phyloP scores from a whole-genome alignment of 208 protist genomes.

The Blechomonas ayalai region DNA sequence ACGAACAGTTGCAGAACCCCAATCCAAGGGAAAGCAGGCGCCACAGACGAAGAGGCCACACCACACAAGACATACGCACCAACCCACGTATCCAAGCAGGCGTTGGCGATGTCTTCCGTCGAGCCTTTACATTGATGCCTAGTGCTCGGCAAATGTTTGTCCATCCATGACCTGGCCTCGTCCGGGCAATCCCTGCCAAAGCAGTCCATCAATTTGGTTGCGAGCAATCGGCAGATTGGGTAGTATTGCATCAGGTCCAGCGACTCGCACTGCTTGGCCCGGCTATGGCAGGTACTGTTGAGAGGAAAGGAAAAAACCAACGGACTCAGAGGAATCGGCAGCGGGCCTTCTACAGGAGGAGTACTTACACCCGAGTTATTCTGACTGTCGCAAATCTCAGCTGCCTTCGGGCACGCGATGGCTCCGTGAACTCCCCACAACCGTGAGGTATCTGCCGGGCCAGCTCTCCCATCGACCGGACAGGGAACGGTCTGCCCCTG shows the following conservation, averaged over 20 bases:
- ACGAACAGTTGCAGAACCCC: background rate
- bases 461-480: slow-evolving; percentile 22
- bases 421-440: slow-evolving; percentile 32
- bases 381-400: slow-evolving; percentile 2
- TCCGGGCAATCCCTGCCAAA: slow-evolving; percentile 18
- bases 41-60: slow-evolving; percentile 7
- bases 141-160: background rate
- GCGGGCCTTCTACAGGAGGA: too few relatives aligned
- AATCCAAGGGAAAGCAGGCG: background rate
- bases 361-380: background rate
- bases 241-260: slow-evolving; percentile 4
- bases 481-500: slow-evolving; percentile 41
- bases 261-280: too few relatives aligned
- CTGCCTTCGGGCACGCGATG: slow-evolving; percentile 4
- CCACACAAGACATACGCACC: slow-evolving; percentile 20
- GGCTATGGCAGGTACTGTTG: too few relatives aligned
- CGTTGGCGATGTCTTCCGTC: slow-evolving; percentile 5
- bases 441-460: slow-evolving; percentile 18
- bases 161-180: slow-evolving; percentile 8
- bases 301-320: too few relatives aligned
- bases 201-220: slow-evolving; percentile 12
- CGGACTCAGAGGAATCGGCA: too few relatives aligned
- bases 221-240: slow-evolving; percentile 12
- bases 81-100: slow-evolving; percentile 31
- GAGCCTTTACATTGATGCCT: slow-evolving; percentile 6